Percentiles rank a stretch among this genome's conserved stretches.
These are phyloP conservation scores for Apophysomyces trapeziformis DNA, from an alignment of 371 early-diverging fungal species.

Conservation along the genomic window DNA sequence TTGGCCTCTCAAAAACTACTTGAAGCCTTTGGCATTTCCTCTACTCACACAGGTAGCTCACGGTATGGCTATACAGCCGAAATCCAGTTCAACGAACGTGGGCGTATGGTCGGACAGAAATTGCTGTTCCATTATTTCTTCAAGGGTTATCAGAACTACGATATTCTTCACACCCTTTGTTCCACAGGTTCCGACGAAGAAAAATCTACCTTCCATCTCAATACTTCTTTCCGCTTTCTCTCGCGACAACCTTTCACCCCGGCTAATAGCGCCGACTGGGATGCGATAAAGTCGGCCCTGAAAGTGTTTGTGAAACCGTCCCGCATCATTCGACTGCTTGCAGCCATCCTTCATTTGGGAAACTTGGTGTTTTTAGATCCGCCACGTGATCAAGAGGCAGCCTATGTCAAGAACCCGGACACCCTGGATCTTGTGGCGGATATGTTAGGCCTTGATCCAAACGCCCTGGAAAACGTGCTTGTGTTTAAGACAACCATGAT, in stretches of 20 bases:
- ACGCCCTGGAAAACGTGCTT: conserved; percentile 81
- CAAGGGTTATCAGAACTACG: background rate
- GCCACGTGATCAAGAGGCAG: conserved; percentile 64
- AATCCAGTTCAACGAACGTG: conserved; percentile 85
- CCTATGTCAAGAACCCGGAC: conserved; percentile 76
- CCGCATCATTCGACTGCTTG: conserved; percentile 84
- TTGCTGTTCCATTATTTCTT: conserved; percentile 5
- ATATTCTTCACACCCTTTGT: background rate
- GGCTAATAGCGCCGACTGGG: conserved; percentile 62
- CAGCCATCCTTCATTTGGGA: conserved; percentile 90
- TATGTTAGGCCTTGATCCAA: conserved; percentile 83
- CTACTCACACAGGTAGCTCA: conserved; percentile 78
- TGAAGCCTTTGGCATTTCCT: conserved; percentile 87
- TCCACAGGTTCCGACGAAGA: conserved; percentile 1
- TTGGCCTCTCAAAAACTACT: conserved; percentile 72
- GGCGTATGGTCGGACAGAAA: conserved; percentile 41
- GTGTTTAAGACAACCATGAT: conserved; percentile 85
- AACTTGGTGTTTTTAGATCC: conserved; percentile 84
- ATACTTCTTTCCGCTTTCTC: conserved; percentile 19
- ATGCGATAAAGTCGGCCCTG: conserved; percentile 73
- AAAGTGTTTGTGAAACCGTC: conserved; percentile 81
- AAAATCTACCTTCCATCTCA: background rate
- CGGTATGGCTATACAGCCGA: conserved; percentile 92
- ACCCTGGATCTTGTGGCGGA: conserved; percentile 82
- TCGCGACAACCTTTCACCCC: conserved; percentile 18